A percentile compares a stretch with the other conserved stretches of the same genome.
Evolutionary conservation across 2,329 filamentous ascomycete genomes (phyloP).

Genomic region (Dactylellina drechsleri): DNA sequence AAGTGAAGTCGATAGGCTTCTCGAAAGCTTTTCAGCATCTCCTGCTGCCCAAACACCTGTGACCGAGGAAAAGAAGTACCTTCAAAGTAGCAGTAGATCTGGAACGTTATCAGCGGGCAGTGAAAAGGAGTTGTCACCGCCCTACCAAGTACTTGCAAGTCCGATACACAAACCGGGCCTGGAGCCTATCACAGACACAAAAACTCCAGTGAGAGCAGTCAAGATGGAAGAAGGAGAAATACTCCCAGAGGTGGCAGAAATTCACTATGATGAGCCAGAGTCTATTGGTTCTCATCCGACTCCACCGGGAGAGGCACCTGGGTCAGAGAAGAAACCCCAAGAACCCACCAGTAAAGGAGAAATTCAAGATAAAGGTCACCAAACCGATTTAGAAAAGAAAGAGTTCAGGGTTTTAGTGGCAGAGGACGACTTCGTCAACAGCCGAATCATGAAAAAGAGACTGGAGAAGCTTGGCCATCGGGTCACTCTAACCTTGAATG

Average conservation of each 20-base stretch:
- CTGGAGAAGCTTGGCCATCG: constrained; percentile 79
- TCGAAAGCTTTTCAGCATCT: constrained; percentile 76
- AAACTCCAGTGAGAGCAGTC: constrained; percentile 44
- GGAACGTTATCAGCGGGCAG: constrained; percentile 21
- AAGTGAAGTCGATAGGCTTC: constrained; percentile 76
- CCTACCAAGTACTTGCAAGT: constrained; percentile 26
- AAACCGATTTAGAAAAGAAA: constrained; percentile 56
- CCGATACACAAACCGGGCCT: constrained; percentile 27
- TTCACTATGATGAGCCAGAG: not conserved
- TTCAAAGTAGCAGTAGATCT: constrained; percentile 18
- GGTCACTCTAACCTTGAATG: constrained; percentile 79
- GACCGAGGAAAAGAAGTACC: constrained; percentile 51
- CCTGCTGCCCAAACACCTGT: constrained; percentile 63
- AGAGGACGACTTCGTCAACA: constrained; percentile 89
- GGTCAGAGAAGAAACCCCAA: not conserved
- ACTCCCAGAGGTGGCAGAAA: constrained; percentile 17
- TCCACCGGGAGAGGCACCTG: not conserved
- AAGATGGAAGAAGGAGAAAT: constrained; percentile 28
- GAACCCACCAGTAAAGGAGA: constrained; percentile 24
- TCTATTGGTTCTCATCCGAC: not conserved
- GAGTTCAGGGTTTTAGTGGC: constrained; percentile 77
- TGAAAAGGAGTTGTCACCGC: constrained; percentile 19
- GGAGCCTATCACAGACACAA: constrained; percentile 45
- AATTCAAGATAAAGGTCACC: constrained; percentile 4
- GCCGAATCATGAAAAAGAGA: constrained; percentile 80